Base-by-base conservation (phyloP, 768 basidiomycete genomes). In the Phaffia tasmanica region DNA sequence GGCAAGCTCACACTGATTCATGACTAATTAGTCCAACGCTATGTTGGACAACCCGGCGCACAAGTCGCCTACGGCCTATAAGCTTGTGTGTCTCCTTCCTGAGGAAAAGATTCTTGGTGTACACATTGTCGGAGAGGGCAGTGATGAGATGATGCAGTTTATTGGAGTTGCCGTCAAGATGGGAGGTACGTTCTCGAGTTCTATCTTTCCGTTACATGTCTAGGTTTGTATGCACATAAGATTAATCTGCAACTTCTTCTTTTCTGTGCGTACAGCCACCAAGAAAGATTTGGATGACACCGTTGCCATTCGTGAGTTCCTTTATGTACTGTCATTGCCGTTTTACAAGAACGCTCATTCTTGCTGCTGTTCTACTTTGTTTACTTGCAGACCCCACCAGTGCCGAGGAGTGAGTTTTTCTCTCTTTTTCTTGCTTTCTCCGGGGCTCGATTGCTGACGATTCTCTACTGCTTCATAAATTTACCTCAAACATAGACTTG, bases 81-180 rank as follows among this genome's bases (percentile, higher is more conserved):
- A 98, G 79, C 82, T 99, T 47, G 79, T 99, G 72, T 84, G 84
- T 63, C 84, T 83, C 9, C 92, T 93, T 1, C 83, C 84, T 18
- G 91, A 97, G 72, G 92, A 98, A 76, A 88, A 87, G 72, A 86
- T 99, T 50, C 90, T 98, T n/a, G 95, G 95, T 15, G 79, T 97
- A 55, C 95, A 98, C 77, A 84, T 97, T 70, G 84, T 98, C 65
- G 95, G 95, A 8, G 73, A 81, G 69, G 95, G 95, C 53, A 88
- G 86, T 72, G 95, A 99, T 74, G 95, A 99, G 78, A 83, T 87
- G 71, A 78, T 93, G 78, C 95, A 99, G 81, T 60, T 56, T 74
- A 75, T 77, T 71, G 89, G 80, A 1, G 90, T 98, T n/a, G 95
- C 95, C 16, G 81, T 99, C 72, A 98, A 97, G 80, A 94, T 98